Base-by-base conservation (phyloP, 805 yeast species). In the Candida krabiensis region DNA sequence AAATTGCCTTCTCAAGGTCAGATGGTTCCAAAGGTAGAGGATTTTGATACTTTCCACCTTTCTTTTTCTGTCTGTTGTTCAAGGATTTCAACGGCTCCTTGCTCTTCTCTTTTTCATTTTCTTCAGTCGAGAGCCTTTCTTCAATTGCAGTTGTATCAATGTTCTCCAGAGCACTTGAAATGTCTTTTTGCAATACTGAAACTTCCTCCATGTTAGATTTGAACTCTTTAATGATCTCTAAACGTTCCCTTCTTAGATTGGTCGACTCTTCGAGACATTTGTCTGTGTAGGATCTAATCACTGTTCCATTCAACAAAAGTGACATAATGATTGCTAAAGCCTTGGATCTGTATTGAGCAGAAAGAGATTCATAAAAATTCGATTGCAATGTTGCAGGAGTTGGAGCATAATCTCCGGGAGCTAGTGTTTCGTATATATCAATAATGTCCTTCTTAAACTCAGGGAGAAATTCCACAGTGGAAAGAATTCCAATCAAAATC, bases 401-500 rank as follows among this genome's bases (percentile, higher is more conserved):
- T 0, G 79, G 77, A 33, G 65, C 64, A 28, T 61, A 55, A 38
- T 66, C 67, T 47, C 57, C 66, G 19, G 96, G 90, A 0, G 89
- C 84, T 34, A 83, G 58, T 2, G 59, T 52, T 25, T 69, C 70
- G 37, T 75, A 75, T 2, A 83, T 73, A 22, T 71, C 67, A 5
- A 61, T 64, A 33, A 83, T 78, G 15, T 70, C 69, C 1, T 66
- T 63, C 18, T 66, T 55, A 63, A 76, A 83, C 11, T 71, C 73
- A 1, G 80, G 77, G 27, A 80, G 69, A 46, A 79, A 71, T 31
- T 79, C 78, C 12, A 79, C 77, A 33, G 71, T 67, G 15, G 79
- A 77, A 28, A 90, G 69, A 2, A 89, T 68, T 22, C 96, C 96
- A 33, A 89, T 58, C 29, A 90, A 60, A 29, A 84, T 75, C 28